A percentile compares a stretch with the other conserved stretches of the same genome.
Evolutionary conservation across 2,329 filamentous ascomycete species (phyloP).

Genomic region (Beauveria sp.): DNA sequence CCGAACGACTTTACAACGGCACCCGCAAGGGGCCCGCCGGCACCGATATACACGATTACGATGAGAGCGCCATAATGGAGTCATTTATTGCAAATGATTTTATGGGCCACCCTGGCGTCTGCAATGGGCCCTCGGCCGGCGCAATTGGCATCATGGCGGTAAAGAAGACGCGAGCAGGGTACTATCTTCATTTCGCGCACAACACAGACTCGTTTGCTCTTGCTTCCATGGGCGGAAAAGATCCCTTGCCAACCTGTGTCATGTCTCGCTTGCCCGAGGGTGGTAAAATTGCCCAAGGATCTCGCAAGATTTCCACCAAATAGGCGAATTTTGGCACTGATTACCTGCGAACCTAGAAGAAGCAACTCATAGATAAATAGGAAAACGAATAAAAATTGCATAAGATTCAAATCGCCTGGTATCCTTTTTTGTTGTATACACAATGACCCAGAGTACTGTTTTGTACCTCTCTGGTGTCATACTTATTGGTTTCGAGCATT

Average conservation of each 20-base stretch:
- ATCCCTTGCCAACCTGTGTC: slow-evolving; percentile 67
- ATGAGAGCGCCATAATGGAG: slow-evolving; percentile 68
- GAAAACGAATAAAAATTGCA: slow-evolving; percentile 6
- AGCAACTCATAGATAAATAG: background rate
- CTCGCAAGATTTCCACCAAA: slow-evolving; percentile 36
- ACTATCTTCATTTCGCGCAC: slow-evolving; percentile 88
- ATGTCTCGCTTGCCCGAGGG: slow-evolving; percentile 69
- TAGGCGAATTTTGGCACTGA: slow-evolving; percentile 14
- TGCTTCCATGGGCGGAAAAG: slow-evolving; percentile 77
- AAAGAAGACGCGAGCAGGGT: slow-evolving; percentile 70
- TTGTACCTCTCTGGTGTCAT: slow-evolving; percentile 12
- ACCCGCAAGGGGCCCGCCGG: slow-evolving; percentile 55
- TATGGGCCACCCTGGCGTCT: slow-evolving; percentile 82
- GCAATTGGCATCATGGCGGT: slow-evolving; percentile 88
- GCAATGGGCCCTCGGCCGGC: slow-evolving; percentile 68
- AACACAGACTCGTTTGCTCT: slow-evolving; percentile 88
- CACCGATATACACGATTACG: slow-evolving; percentile 55
- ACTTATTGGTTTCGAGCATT: background rate
- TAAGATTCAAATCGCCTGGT: slow-evolving; percentile 9
- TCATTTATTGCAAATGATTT: slow-evolving; percentile 84
- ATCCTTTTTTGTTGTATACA: slow-evolving; percentile 9
- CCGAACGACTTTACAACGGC: slow-evolving; percentile 72
- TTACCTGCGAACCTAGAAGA: background rate
- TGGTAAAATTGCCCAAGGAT: slow-evolving; percentile 48
- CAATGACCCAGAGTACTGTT: slow-evolving; percentile 1